Conservation (phyloP, 495 filamentous ascomycete genomes). For the Trypethelium eluteriae region DNA sequence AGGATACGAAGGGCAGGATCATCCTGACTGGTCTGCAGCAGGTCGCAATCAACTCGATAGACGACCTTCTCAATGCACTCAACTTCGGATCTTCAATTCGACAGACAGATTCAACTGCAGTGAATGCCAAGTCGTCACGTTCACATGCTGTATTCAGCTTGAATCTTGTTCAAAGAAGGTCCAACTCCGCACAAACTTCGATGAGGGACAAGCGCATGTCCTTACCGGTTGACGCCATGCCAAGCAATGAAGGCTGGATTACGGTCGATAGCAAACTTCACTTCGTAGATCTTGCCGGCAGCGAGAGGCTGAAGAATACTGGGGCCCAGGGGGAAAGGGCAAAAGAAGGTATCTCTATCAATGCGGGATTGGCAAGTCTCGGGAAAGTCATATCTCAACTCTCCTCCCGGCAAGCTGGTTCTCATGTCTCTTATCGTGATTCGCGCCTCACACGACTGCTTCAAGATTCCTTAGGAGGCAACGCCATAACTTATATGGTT, state of each 20-base stretch:
- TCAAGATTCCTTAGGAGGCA: conserved; percentile 96
- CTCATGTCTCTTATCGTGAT: conserved; percentile 96
- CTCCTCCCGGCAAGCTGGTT: conserved; percentile 76
- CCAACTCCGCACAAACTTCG: conserved; percentile 41
- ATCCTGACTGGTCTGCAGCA: conserved; percentile 82
- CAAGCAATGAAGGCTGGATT: conserved; percentile 59
- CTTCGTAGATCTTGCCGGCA: conserved; percentile 96
- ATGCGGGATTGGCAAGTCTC: conserved; percentile 86
- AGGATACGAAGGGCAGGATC: conserved; percentile 93
- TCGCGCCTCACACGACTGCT: conserved; percentile 91
- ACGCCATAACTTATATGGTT: conserved; percentile 99
- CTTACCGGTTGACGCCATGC: conserved; percentile 74
- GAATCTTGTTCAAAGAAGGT: conserved; percentile 83
- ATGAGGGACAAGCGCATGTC: conserved; percentile 80
- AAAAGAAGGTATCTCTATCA: conserved; percentile 97
- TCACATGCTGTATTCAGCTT: conserved; percentile 97
- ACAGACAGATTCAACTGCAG: conserved; percentile 97
- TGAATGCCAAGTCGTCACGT: conserved; percentile 97
- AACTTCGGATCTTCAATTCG: conserved; percentile 91
- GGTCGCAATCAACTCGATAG: conserved; percentile 83
- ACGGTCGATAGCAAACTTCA: conserved; percentile 97
- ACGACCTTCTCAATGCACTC: conserved; percentile 80
- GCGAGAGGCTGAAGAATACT: conserved; percentile 95
- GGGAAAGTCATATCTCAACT: conserved; percentile 98
- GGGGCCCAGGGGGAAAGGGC: conserved; percentile 91